A percentile compares a stretch with the other conserved stretches of the same genome.
Evolutionary conservation across 805 yeast species (phyloP).

Genomic region (Jamesozyma hellenica): DNA sequence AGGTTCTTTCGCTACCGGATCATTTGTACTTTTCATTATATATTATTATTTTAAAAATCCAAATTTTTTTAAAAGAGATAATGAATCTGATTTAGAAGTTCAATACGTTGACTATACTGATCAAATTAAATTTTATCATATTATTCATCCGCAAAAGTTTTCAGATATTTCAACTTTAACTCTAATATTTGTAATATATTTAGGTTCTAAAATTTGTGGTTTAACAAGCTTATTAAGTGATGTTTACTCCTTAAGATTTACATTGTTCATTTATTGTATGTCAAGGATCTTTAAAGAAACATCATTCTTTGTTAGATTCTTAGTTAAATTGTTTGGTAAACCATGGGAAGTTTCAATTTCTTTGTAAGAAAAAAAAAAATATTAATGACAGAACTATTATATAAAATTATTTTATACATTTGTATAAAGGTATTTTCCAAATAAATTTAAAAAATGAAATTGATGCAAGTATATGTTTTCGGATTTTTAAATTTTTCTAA

Average conservation of each 20-base stretch:
- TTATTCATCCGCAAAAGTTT: neutral
- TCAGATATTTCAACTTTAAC: neutral
- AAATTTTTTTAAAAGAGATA: neutral
- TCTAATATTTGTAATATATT: neutral
- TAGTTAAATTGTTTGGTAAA: constrained; percentile 1
- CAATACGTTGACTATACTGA: neutral
- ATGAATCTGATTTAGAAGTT: neutral
- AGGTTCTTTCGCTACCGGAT: neutral
- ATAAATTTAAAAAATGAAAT: no score
- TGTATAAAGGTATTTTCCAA: no score
- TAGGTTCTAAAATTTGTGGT: neutral
- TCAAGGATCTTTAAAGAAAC: neutral
- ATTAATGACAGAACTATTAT: no score
- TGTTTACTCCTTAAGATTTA: neutral
- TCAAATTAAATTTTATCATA: neutral
- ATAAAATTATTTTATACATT: no score
- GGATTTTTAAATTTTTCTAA: no score
- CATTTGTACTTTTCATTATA: neutral
- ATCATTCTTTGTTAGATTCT: neutral
- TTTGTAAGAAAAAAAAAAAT: neutral
- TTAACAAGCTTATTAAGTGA: neutral
- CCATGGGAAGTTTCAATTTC: neutral
- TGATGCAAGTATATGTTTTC: no score
- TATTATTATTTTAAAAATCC: neutral
- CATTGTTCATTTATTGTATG: neutral